A percentile compares a stretch with the other conserved stretches of the same genome.
Evolutionary conservation across 148 eudicot species (phyloP).

Genomic region (Mesembryanthemum crystallinum): DNA sequence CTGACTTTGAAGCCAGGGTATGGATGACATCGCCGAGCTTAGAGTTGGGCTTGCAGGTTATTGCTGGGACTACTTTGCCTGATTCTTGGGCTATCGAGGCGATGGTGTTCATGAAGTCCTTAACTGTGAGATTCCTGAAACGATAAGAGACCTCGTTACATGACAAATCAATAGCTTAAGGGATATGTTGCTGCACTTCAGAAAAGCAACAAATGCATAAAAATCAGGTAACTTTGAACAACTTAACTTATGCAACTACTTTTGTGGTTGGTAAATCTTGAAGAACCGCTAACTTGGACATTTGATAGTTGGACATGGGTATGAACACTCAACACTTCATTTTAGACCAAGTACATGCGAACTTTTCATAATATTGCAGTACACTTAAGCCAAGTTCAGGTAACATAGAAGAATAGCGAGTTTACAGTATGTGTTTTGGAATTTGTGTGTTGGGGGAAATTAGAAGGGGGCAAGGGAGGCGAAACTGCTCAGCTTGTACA

Average conservation of each 20-base stretch:
- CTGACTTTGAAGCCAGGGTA: constrained; percentile 58
- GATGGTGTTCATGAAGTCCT: constrained; percentile 61
- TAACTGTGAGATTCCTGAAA: constrained; percentile 70
- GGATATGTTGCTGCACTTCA: background rate
- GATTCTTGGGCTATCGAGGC: constrained; percentile 39
- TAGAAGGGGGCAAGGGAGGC: no score
- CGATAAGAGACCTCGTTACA: background rate
- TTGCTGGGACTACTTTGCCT: constrained; percentile 47
- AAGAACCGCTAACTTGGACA: background rate
- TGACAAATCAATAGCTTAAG: background rate
- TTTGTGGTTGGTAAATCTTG: background rate
- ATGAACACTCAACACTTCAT: no score
- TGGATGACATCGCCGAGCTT: constrained; percentile 63
- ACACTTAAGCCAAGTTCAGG: no score
- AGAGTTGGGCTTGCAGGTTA: constrained; percentile 63
- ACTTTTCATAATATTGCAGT: no score
- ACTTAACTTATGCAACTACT: background rate
- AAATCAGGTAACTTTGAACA: background rate
- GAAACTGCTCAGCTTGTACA: no score
- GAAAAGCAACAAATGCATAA: background rate
- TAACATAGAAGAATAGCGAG: no score
- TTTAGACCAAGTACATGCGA: no score
- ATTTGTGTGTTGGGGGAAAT: no score
- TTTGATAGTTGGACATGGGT: background rate
- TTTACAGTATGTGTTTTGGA: no score